Evolutionary conservation across 306 rosid species (phyloP), one percentile per base, ranked within the genome.

Genomic region (Castanopsis chinensis): DNA sequence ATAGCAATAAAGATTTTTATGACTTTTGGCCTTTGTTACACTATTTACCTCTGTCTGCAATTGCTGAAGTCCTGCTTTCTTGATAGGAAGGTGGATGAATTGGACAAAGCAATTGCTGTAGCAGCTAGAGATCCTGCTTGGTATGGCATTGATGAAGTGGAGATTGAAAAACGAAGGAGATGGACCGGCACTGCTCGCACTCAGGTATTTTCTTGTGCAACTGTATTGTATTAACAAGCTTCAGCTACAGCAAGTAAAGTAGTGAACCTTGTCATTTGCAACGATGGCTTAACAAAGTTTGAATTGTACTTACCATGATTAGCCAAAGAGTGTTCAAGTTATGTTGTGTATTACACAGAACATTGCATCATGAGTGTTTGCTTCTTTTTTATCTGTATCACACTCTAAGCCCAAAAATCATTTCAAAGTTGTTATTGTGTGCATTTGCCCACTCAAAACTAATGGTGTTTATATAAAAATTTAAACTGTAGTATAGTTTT

Each of bases 51-150:
- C 68, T 33, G 21, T 80, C 69, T 81, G 75, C 81, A 80, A 81
- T 57, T 75, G 78, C 93, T 93, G 91, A 95, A 82, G 88, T 81
- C 77, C 72, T 77, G 77, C 80, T 85, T 90, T 94, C 91, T 86
- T 85, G 92, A 93, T 96, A 89, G 97, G 88, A 91, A 96, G 99
- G 93, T 96, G 83, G 99, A 96, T 78, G 99, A 96, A 83, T 86
- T 96, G 91, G 94, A 89, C 86, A 96, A 93, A 86, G 90, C 99
- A 80, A 89, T 96, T 81, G 32, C 92, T 80, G 99, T 96, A 59
- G 99, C 98, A 68, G 91, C 99, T 76, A 88, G 93, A 84, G 97
- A 96, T 86, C 97, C 98, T 61, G 75, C 93, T 65, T 86, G 83
- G 90, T 96, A 90, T 89, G 93, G 97, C 71, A 90, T 96, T 87